phyloP scores from a whole-genome alignment of 1,284 basidiomycete species.

The Ganoderma multipileum region DNA sequence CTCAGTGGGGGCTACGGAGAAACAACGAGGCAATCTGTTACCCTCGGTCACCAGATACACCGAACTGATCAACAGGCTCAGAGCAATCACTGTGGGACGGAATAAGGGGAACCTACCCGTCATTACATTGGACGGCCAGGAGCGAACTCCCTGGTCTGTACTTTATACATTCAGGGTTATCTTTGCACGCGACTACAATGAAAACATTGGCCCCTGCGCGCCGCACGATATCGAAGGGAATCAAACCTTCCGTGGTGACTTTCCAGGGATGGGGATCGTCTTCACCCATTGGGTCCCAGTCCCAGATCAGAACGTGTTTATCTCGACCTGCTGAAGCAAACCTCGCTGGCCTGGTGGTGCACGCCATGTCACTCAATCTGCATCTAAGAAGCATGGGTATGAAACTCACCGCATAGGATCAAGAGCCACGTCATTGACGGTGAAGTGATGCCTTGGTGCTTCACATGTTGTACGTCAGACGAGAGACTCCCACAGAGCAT shows the following conservation, averaged over 20 bases:
- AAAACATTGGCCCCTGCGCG: not conserved
- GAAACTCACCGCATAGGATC: slow-evolving; percentile 33
- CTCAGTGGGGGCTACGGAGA: slow-evolving; percentile 9
- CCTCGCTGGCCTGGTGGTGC: slow-evolving; percentile 23
- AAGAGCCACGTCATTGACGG: slow-evolving; percentile 35
- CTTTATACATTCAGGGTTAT: slow-evolving; percentile 30
- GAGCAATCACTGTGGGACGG: not conserved
- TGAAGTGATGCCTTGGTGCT: slow-evolving; percentile 17
- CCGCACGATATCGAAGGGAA: not conserved
- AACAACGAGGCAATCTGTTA: not conserved
- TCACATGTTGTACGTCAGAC: not conserved
- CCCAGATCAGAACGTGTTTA: slow-evolving; percentile 31
- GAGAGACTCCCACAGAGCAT: not conserved
- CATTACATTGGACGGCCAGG: slow-evolving; percentile 31
- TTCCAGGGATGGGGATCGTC: slow-evolving; percentile 7
- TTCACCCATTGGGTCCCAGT: slow-evolving; percentile 17
- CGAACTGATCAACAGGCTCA: slow-evolving; percentile 8
- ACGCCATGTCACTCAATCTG: not conserved
- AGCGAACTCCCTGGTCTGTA: slow-evolving; percentile 29
- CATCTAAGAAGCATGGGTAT: not conserved
- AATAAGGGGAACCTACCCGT: slow-evolving; percentile 27
- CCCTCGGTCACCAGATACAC: slow-evolving; percentile 22
- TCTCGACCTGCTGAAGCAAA: slow-evolving; percentile 36
- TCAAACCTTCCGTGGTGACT: not conserved
- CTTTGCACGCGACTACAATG: slow-evolving; percentile 17